Evolutionary conservation across 2,329 filamentous ascomycete species (phyloP).

Genomic region (Pezicula rhizophila): DNA sequence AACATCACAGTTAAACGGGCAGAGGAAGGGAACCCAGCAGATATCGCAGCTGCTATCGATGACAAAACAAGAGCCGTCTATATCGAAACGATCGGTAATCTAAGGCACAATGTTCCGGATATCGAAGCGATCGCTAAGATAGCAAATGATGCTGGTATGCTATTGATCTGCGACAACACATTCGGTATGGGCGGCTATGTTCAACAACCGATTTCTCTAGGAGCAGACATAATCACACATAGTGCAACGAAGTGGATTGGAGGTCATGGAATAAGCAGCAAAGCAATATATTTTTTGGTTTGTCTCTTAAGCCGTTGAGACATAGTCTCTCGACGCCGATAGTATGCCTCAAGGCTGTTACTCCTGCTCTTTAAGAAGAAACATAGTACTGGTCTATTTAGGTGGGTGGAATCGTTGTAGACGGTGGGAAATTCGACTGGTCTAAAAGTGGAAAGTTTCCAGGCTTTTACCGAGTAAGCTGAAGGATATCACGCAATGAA

Average conservation of each 20-base stretch:
- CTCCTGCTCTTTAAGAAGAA: no score
- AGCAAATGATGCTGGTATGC: slow-evolving; percentile 53
- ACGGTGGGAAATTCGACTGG: slow-evolving; percentile 65
- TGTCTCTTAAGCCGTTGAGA: no score
- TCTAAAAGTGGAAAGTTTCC: slow-evolving; percentile 62
- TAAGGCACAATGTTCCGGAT: slow-evolving; percentile 62
- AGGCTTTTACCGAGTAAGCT: slow-evolving; percentile 56
- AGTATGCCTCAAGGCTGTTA: no score
- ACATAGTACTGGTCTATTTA: no score
- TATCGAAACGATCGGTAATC: slow-evolving; percentile 62
- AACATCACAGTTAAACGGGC: slow-evolving; percentile 62
- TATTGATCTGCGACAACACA: slow-evolving; percentile 53
- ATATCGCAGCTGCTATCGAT: slow-evolving; percentile 56
- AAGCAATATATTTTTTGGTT: no score
- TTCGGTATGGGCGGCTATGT: slow-evolving; percentile 63
- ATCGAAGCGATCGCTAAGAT: slow-evolving; percentile 57
- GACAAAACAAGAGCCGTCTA: slow-evolving; percentile 64
- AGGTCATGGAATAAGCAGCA: slow-evolving; percentile 50
- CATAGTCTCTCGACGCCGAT: no score
- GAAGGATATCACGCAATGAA: slow-evolving; percentile 62
- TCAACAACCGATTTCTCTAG: slow-evolving; percentile 55
- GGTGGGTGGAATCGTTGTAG: slow-evolving; percentile 57
- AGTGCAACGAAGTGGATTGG: slow-evolving; percentile 63
- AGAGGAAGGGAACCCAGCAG: slow-evolving; percentile 50
- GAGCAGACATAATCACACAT: slow-evolving; percentile 61